Conservation (phyloP, 1,284 basidiomycete genomes). For the Leccinum cinnamomeum region DNA sequence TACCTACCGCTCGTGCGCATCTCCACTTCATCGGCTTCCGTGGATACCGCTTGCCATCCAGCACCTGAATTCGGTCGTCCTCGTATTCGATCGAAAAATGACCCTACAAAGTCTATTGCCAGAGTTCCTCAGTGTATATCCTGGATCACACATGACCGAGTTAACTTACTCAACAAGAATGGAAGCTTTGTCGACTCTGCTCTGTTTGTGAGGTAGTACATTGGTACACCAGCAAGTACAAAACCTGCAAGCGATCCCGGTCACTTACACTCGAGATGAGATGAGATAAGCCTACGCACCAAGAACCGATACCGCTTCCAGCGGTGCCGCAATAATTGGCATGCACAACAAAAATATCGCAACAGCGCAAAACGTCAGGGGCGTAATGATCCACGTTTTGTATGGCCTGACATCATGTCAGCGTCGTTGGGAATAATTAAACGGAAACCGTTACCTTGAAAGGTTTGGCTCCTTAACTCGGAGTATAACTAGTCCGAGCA, state of each 20-base stretch:
- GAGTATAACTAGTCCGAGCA: constrained; percentile 85
- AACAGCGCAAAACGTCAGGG: constrained; percentile 88
- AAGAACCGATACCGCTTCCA: constrained; percentile 84
- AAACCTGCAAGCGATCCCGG: constrained; percentile 47
- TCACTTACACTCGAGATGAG: background rate
- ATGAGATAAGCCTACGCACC: constrained; percentile 47
- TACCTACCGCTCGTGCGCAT: constrained; percentile 34
- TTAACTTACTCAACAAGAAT: constrained; percentile 47
- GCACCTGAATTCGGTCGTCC: constrained; percentile 52
- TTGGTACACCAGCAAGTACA: constrained; percentile 73
- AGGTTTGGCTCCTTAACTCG: constrained; percentile 90
- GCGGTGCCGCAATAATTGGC: constrained; percentile 92
- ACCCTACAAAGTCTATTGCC: constrained; percentile 44
- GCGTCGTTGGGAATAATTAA: background rate
- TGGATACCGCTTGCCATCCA: constrained; percentile 76
- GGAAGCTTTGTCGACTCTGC: constrained; percentile 46
- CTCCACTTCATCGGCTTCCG: constrained; percentile 72
- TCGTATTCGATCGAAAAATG: constrained; percentile 45
- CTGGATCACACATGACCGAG: background rate
- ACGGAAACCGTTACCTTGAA: constrained; percentile 54
- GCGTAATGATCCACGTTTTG: constrained; percentile 88
- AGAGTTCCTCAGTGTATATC: constrained; percentile 4
- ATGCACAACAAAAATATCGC: constrained; percentile 93
- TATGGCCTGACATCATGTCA: constrained; percentile 66
- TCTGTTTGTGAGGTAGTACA: constrained; percentile 79